Evolutionary conservation across 192 early-diverging fungal species (phyloP).

Genomic region (Globomyces pollinis-pini): DNA sequence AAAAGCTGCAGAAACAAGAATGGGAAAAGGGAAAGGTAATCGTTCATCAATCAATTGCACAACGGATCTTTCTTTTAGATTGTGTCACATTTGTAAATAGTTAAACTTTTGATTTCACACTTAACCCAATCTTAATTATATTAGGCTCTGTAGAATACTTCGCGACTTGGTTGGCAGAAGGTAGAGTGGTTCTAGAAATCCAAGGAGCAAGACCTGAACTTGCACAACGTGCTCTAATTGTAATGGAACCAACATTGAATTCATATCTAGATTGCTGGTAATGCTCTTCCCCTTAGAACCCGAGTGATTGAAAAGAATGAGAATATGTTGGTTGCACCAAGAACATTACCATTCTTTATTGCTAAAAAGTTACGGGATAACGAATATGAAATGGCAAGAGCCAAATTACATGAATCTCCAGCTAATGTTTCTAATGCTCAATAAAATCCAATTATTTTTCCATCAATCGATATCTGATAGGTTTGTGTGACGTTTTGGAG

Average conservation of each 20-base stretch:
- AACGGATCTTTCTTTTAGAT: no score
- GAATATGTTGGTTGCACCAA: constrained; percentile 17
- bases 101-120: constrained; percentile 25
- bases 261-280: no score
- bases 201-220: constrained; percentile 72
- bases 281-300: constrained; percentile 60
- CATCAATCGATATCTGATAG: no score
- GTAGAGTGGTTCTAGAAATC: constrained; percentile 86
- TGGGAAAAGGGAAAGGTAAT: constrained; percentile 95
- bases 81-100: no score
- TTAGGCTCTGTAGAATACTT: constrained; percentile 72
- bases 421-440: no score
- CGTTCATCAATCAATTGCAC: no score
- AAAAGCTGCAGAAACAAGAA: constrained; percentile 88
- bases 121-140: constrained; percentile 12
- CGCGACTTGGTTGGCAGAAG: constrained; percentile 81
- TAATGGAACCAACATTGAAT: constrained; percentile 15
- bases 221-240: constrained; percentile 66
- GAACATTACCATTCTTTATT: constrained; percentile 28
- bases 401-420: no score
- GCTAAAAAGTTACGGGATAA: neutral
- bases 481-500: no score
- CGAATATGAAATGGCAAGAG: constrained; percentile 9
- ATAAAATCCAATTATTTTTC: no score
- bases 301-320: constrained; percentile 44